Conservation (phyloP, 257 asterid species). For the Parsonsia alboflavescens region DNA sequence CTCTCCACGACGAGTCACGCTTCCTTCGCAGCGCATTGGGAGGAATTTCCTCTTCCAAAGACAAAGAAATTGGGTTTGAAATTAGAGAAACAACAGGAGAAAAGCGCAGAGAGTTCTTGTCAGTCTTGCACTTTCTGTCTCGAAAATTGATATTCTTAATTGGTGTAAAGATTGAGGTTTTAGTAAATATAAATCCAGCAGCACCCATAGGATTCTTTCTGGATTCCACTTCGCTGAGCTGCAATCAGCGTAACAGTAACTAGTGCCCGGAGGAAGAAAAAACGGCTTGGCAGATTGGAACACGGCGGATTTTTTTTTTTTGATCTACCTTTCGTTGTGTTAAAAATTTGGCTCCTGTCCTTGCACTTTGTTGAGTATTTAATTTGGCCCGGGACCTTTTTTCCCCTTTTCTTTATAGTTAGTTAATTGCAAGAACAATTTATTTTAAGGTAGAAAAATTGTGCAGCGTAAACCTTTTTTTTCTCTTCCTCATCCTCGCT, state of each 20-base stretch:
- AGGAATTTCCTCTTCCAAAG: slow-evolving; percentile 48
- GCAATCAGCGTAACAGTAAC: neutral
- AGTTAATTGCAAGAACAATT: too few species aligned
- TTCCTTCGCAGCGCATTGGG: slow-evolving; percentile 67
- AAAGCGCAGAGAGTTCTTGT: neutral
- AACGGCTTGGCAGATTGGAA: too few species aligned
- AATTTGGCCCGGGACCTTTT: neutral
- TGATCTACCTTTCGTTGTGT: neutral
- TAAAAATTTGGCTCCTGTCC: neutral
- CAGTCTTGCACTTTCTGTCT: neutral
- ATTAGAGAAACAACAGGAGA: neutral
- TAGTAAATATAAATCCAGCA: neutral
- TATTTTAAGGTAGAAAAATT: too few species aligned
- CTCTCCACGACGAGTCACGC: slow-evolving; percentile 63
- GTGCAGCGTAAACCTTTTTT: too few species aligned
- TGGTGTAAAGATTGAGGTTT: neutral
- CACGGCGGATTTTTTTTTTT: too few species aligned
- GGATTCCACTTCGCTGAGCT: too few species aligned
- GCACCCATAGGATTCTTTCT: slow-evolving; percentile 12
- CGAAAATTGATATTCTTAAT: neutral
- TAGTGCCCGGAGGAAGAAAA: neutral
- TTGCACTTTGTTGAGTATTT: neutral
- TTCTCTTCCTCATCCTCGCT: too few species aligned
- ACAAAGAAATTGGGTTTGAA: neutral
- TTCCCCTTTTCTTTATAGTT: too few species aligned